Percentiles rank a stretch among this genome's conserved stretches.
Evolutionary conservation across 306 rosid genomes (phyloP).

Genomic region (Rosa persica): DNA sequence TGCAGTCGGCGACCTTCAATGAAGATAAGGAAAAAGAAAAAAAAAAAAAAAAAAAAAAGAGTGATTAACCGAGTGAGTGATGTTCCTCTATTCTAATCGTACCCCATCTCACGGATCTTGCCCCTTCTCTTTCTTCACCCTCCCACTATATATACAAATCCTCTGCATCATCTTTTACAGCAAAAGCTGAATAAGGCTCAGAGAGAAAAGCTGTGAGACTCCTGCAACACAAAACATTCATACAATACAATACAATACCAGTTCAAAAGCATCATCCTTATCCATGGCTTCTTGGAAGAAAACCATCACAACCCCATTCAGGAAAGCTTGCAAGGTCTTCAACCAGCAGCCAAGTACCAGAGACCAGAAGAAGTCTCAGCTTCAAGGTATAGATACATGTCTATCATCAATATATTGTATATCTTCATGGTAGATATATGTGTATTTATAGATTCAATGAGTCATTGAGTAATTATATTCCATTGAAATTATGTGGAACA

Average conservation of each 20-base stretch:
- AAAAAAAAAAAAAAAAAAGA: not conserved
- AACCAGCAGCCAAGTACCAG: slow-evolving; percentile 51
- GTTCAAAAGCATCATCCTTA: not conserved
- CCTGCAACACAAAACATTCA: slow-evolving; percentile 4
- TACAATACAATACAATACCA: not conserved
- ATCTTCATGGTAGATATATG: not conserved
- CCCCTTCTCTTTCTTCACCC: slow-evolving; percentile 33
- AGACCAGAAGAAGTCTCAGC: slow-evolving; percentile 61
- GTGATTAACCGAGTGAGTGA: slow-evolving; percentile 22
- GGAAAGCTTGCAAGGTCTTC: slow-evolving; percentile 78
- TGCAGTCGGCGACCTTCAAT: slow-evolving; percentile 51
- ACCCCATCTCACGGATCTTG: slow-evolving; percentile 92
- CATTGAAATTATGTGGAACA: slow-evolving; percentile 21
- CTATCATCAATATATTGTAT: not conserved
- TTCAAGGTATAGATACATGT: slow-evolving; percentile 42
- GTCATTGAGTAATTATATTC: slow-evolving; percentile 2
- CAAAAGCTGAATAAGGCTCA: slow-evolving; percentile 11
- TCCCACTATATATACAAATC: slow-evolving; percentile 3
- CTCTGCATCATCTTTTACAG: slow-evolving; percentile 9
- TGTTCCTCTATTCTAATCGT: slow-evolving; percentile 38
- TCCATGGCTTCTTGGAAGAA: slow-evolving; percentile 93
- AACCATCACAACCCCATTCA: slow-evolving; percentile 83
- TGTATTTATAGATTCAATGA: not conserved
- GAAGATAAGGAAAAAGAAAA: slow-evolving; percentile 9
- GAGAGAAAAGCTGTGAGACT: not conserved